phyloP scores from a whole-genome alignment of 2,329 filamentous ascomycete genomes.

The Diaporthe aspalathi region DNA sequence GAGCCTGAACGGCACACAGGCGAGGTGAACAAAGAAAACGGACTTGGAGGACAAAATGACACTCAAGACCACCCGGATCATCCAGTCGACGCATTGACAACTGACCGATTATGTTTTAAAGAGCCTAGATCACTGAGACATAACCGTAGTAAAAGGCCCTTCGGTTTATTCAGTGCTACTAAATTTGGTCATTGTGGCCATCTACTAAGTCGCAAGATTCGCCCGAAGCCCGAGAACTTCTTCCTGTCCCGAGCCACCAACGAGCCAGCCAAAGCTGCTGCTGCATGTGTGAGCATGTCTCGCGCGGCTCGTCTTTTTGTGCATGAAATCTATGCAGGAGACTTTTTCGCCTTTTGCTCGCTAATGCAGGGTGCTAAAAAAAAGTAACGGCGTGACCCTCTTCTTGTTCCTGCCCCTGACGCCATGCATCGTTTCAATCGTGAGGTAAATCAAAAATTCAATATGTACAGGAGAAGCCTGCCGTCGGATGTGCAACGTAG shows the following conservation, averaged over 20 bases:
- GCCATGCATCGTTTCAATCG: slow-evolving; percentile 34
- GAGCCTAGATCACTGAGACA: neutral
- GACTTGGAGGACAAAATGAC: neutral
- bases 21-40: no score
- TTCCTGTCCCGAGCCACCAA: neutral
- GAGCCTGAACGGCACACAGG: no score
- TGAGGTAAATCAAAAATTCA: slow-evolving; percentile 2
- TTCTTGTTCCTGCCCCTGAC: slow-evolving; percentile 31
- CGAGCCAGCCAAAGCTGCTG: neutral
- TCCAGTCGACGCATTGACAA: no score
- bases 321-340: slow-evolving; percentile 17
- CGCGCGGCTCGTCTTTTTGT: neutral
- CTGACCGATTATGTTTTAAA: neutral
- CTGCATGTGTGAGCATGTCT: neutral
- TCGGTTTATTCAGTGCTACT: neutral
- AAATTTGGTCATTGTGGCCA: neutral
- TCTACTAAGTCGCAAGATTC: neutral
- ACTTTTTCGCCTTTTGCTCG: neutral
- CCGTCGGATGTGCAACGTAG: neutral
- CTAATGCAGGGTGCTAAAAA: slow-evolving; percentile 15
- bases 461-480: slow-evolving; percentile 14
- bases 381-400: slow-evolving; percentile 1
- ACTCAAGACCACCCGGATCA: no score
- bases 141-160: neutral
- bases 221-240: neutral